Base-by-base conservation (phyloP, 345 rosid species). In the Clarkia xantiana region DNA sequence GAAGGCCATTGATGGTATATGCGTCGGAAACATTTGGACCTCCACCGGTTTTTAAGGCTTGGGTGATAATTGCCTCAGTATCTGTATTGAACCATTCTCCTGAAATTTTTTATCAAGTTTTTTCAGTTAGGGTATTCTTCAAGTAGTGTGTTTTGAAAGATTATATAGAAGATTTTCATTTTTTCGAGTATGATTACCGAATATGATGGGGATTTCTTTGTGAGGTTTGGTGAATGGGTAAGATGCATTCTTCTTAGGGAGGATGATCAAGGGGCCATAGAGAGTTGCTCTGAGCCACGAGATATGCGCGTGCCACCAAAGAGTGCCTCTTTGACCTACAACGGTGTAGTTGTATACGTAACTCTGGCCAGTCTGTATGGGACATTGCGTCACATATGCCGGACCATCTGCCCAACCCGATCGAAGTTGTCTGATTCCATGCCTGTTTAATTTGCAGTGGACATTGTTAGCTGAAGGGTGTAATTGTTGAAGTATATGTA, bases 11-110 rank as follows among this genome's bases (percentile, higher is more conserved):
- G 45, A 85, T 69, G 10, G 94, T 79, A 66, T 73, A 84, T 36
- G 89, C 93, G 56, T 84, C 84, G 3, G 93, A 87, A 13, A 81
- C 94, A 66, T 81, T 87, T 49, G 96, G 91, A 36, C 84, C 82
- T 42, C 70, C 84, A 36, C 94, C 93, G 10, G 79, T 78, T 54
- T 73, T 78, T 1, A 82, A 56, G 18, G 94, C 89, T 57, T 80
- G 94, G 9, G 45, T 72, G 12, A 80, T 75, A 41, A 85, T 63
- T 53, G 83, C 89, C 67, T 75, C 95, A 19, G 90, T 42, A 61
- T 85, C 81, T 18, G 71, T 43, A 48, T 85, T 82, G 53, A 73
- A 78, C 97, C 86, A 84, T 57, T 84, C 97, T 48, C 89, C 93
- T 79, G 71, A 44, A 65, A 52, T 4, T 51, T 20, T n/a, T n/a